Evolutionary conservation across 305 asterid genomes (phyloP).

Genomic region (Striga hermonthica): DNA sequence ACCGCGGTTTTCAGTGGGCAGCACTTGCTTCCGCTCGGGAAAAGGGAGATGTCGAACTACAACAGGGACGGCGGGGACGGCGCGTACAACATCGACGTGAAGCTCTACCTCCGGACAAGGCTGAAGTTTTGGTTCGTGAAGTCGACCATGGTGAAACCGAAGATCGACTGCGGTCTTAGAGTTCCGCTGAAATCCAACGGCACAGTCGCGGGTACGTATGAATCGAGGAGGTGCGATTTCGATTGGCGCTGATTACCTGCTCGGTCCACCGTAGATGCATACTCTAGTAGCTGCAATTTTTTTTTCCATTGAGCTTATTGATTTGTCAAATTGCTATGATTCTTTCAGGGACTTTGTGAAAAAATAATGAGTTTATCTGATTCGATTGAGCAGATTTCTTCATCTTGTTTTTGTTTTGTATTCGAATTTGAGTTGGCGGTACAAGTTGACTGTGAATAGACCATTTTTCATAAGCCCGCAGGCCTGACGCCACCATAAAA

Average conservation of each 20-base stretch:
- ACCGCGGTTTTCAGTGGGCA: conserved; percentile 44
- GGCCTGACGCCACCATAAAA: no score
- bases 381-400: no score
- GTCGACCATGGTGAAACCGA: conserved; percentile 43
- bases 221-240: conserved; percentile 45
- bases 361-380: not conserved
- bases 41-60: conserved; percentile 37
- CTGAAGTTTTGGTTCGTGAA: conserved; percentile 47
- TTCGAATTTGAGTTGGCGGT: not conserved
- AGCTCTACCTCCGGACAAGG: conserved; percentile 42
- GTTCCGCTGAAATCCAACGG: conserved; percentile 48
- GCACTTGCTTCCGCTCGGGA: conserved; percentile 35
- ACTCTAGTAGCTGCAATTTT: not conserved
- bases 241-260: conserved; percentile 46
- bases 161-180: conserved; percentile 52
- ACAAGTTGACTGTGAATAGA: not conserved
- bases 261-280: not conserved
- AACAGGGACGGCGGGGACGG: conserved; percentile 33
- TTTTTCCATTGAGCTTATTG: not conserved
- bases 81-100: conserved; percentile 43
- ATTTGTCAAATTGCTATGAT: not conserved
- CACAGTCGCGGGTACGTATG: conserved; percentile 33
- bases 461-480: no score
- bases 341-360: not conserved
- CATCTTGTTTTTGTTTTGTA: no score